phyloP scores from a whole-genome alignment of 371 early-diverging fungal species.

The Mortierella sp. region DNA sequence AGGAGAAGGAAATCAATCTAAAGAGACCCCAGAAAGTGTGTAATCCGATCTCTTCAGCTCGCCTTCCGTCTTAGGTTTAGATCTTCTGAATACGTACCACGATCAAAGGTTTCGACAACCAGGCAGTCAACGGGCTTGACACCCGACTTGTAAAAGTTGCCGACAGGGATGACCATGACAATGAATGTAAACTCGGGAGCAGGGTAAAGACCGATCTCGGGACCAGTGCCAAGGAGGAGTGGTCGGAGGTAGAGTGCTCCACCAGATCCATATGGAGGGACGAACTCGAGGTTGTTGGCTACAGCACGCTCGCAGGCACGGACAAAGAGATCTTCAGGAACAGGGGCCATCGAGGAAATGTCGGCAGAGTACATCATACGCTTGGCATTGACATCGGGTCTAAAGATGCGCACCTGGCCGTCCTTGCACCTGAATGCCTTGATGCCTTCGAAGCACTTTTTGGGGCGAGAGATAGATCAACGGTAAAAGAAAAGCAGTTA shows the following conservation, averaged over 20 bases:
- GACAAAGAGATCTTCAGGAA: constrained; percentile 75
- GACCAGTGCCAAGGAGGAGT: constrained; percentile 77
- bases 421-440: constrained; percentile 83
- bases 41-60: constrained; percentile 1
- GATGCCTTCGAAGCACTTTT: constrained; percentile 82
- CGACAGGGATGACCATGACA: constrained; percentile 80
- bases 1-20: background rate
- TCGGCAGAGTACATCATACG: constrained; percentile 71
- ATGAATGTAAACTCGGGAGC: constrained; percentile 79
- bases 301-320: constrained; percentile 69
- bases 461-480: background rate
- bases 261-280: constrained; percentile 74
- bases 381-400: constrained; percentile 78
- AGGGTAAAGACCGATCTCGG: constrained; percentile 72
- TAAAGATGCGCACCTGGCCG: constrained; percentile 79
- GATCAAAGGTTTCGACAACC: constrained; percentile 77
- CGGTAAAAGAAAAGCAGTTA: constrained; percentile 4
- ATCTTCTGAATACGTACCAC: constrained; percentile 58
- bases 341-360: constrained; percentile 68
- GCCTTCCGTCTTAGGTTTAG: background rate
- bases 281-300: constrained; percentile 73
- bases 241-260: constrained; percentile 79
- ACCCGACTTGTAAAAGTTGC: constrained; percentile 74
- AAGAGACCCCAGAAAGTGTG: background rate
- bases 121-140: constrained; percentile 76